Percentiles rank a stretch among this genome's conserved stretches.
Evolutionary conservation across 2,329 filamentous ascomycete species (phyloP).

Genomic region (Didymella exigua): DNA sequence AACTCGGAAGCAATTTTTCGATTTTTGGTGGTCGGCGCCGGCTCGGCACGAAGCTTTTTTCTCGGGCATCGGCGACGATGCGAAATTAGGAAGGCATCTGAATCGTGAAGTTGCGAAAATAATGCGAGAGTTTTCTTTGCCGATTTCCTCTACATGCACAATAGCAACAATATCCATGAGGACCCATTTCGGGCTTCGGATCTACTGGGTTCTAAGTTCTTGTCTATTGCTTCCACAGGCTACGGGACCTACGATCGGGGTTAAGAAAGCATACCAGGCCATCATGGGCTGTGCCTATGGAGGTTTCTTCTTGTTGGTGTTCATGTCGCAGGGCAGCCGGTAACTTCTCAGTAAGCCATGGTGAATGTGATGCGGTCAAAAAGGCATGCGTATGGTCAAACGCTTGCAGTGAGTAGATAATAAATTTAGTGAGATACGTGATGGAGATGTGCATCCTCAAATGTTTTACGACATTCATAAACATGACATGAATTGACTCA

Average conservation of each 20-base stretch:
- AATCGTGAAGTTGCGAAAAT: constrained; percentile 8
- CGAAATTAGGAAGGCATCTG: constrained; percentile 8
- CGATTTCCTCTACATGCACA: constrained; percentile 11
- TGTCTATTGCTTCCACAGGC: background rate
- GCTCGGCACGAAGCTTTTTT: constrained; percentile 18
- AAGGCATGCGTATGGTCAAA: background rate
- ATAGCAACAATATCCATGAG: constrained; percentile 2
- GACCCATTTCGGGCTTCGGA: background rate
- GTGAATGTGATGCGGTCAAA: background rate
- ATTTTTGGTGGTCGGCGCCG: constrained; percentile 16
- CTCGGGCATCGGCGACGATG: constrained; percentile 12
- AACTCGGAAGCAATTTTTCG: constrained; percentile 1
- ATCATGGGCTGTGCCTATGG: background rate
- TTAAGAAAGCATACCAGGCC: background rate
- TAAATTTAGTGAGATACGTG: background rate
- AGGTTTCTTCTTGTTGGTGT: background rate
- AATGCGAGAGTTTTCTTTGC: constrained; percentile 12
- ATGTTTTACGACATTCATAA: background rate
- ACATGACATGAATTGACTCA: background rate
- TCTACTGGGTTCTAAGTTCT: background rate
- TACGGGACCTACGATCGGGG: background rate
- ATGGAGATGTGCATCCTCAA: background rate
- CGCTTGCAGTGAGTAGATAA: background rate
- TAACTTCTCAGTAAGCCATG: background rate
- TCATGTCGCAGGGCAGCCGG: background rate